These are phyloP conservation scores for Nemophila menziesii DNA, from an alignment of 257 asterid genomes.

Conservation along the genomic window DNA sequence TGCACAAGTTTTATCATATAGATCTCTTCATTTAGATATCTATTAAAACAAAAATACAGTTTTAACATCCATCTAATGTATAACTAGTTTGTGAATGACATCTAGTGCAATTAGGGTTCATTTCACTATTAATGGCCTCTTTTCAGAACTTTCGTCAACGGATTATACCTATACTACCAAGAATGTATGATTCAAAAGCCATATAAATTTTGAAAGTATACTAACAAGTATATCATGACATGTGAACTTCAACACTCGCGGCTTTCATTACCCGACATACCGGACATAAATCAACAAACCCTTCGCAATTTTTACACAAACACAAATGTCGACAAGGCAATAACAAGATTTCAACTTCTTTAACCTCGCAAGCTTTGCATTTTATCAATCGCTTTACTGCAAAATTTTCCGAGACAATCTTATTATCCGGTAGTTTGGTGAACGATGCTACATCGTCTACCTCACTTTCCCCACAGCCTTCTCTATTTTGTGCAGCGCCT, in stretches of 20 bases:
- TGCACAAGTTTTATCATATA: too few relatives aligned
- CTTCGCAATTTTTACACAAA: conserved; percentile 52
- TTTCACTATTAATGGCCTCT: too few relatives aligned
- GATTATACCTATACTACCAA: too few relatives aligned
- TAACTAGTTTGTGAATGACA: too few relatives aligned
- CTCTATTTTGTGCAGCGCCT: conserved; percentile 33
- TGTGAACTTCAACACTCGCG: conserved; percentile 55
- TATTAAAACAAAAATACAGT: too few relatives aligned
- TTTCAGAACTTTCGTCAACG: too few relatives aligned
- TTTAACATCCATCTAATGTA: too few relatives aligned
- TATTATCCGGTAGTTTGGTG: conserved; percentile 25
- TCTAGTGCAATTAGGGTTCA: too few relatives aligned
- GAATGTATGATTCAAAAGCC: too few relatives aligned
- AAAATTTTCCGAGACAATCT: conserved; percentile 15
- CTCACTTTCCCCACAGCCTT: conserved; percentile 68
- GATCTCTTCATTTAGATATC: too few relatives aligned
- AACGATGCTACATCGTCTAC: conserved; percentile 55
- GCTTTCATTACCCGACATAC: conserved; percentile 59
- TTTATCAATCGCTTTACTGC: conserved; percentile 10
- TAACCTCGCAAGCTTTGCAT: conserved; percentile 37
- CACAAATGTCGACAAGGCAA: conserved; percentile 70
- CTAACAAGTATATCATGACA: conserved; percentile 23
- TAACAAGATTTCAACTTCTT: conserved; percentile 31
- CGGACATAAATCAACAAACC: conserved; percentile 42
- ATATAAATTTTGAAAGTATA: too few relatives aligned